These are phyloP conservation scores for Ustilago vetiveriae DNA, from an alignment of 1,284 basidiomycete genomes.

Conservation along the genomic window DNA sequence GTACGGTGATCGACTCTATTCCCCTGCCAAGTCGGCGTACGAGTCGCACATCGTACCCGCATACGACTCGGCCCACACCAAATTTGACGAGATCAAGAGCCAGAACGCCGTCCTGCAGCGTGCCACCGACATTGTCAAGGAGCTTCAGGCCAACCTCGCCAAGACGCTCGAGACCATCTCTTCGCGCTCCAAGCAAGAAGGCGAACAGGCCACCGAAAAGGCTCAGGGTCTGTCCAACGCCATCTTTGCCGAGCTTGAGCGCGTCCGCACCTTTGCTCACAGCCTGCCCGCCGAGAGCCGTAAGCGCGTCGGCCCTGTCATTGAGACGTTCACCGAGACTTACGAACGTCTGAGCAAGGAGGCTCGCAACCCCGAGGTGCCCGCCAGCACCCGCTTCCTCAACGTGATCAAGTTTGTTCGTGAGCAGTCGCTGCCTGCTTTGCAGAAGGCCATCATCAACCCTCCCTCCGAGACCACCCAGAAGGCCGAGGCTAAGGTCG, in stretches of 20 bases:
- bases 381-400: slow-evolving; percentile 52
- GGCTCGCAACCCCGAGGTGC: slow-evolving; percentile 58
- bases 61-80: slow-evolving; percentile 46
- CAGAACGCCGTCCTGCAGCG: slow-evolving; percentile 62
- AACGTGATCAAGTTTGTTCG: slow-evolving; percentile 62
- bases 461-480: slow-evolving; percentile 21
- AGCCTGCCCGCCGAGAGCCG: slow-evolving; percentile 60
- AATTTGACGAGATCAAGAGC: slow-evolving; percentile 62
- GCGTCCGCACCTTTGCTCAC: slow-evolving; percentile 58
- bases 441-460: slow-evolving; percentile 59
- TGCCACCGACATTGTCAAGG: slow-evolving; percentile 57
- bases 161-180: slow-evolving; percentile 57
- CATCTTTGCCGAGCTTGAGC: slow-evolving; percentile 63
- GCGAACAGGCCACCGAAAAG: slow-evolving; percentile 58
- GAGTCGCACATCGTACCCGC: slow-evolving; percentile 53
- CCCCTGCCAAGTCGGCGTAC: slow-evolving; percentile 57
- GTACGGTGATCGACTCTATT: slow-evolving; percentile 58
- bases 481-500: slow-evolving; percentile 13
- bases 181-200: slow-evolving; percentile 52
- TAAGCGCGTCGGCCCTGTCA: slow-evolving; percentile 61
- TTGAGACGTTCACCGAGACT: slow-evolving; percentile 60
- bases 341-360: slow-evolving; percentile 61
- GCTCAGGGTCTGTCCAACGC: slow-evolving; percentile 58
- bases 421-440: slow-evolving; percentile 59
- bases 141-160: slow-evolving; percentile 55